A percentile compares a stretch with the other conserved stretches of the same genome.
Conservation (phyloP, 2,329 filamentous ascomycete species). For the Phyllosticta ampelicida region DNA sequence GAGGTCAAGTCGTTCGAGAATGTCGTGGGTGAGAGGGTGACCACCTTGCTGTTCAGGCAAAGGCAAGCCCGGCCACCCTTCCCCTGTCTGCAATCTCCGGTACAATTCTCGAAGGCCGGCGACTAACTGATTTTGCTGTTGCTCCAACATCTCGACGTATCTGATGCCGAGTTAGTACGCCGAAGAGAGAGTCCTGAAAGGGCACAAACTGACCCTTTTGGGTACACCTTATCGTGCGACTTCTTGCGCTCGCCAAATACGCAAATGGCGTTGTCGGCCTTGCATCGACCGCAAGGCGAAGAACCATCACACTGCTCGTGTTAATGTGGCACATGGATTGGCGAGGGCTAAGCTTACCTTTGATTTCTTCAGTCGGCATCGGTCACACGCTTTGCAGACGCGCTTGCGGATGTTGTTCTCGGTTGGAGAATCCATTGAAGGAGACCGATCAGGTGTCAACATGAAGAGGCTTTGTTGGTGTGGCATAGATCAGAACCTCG, state of each 20-base stretch:
- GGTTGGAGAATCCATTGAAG: slow-evolving; percentile 26
- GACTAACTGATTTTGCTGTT: slow-evolving; percentile 53
- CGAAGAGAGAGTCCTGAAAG: slow-evolving; percentile 8
- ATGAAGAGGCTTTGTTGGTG: background rate
- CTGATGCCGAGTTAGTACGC: slow-evolving; percentile 22
- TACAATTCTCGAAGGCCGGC: slow-evolving; percentile 52
- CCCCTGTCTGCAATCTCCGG: slow-evolving; percentile 39
- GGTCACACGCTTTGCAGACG: slow-evolving; percentile 57
- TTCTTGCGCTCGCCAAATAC: slow-evolving; percentile 57
- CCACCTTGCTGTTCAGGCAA: slow-evolving; percentile 43
- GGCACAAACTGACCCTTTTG: slow-evolving; percentile 50
- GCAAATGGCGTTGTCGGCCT: slow-evolving; percentile 53
- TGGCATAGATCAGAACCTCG: background rate
- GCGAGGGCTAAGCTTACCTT: slow-evolving; percentile 38
- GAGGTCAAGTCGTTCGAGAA: slow-evolving; percentile 48
- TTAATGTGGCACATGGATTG: no score
- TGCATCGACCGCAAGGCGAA: slow-evolving; percentile 50
- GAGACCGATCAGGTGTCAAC: slow-evolving; percentile 18
- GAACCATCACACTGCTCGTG: slow-evolving; percentile 47
- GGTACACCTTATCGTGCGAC: slow-evolving; percentile 56
- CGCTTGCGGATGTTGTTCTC: slow-evolving; percentile 46
- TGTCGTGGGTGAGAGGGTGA: slow-evolving; percentile 52
- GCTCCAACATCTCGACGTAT: slow-evolving; percentile 57
- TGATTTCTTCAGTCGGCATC: slow-evolving; percentile 55
- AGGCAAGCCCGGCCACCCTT: slow-evolving; percentile 45